These are phyloP conservation scores for Blastobotrys proliferans DNA, from an alignment of 1,139 yeast genomes.

Conservation along the genomic window DNA sequence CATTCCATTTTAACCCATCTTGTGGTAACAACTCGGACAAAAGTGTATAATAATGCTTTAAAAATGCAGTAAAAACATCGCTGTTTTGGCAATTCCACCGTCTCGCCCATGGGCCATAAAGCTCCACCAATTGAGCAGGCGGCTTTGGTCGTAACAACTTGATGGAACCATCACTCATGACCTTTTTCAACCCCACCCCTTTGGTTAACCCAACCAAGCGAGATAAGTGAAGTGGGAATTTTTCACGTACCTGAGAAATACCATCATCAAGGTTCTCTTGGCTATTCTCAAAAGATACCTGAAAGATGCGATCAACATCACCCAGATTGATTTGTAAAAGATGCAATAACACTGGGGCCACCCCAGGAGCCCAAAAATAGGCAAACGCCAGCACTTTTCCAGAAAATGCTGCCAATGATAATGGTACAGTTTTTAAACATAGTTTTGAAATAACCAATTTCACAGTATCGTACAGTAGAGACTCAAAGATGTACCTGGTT, in stretches of 20 bases:
- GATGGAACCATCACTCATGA: conserved; percentile 5
- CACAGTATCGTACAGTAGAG: conserved; percentile 48
- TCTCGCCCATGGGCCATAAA: conserved; percentile 66
- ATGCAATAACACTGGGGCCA: conserved; percentile 59
- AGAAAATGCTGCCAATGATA: conserved; percentile 65
- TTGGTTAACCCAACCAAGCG: conserved; percentile 24
- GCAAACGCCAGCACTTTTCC: conserved; percentile 75
- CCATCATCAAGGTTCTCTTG: conserved; percentile 24
- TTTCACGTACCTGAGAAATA: conserved; percentile 17
- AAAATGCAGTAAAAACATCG: conserved; percentile 64
- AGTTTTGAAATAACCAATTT: conserved; percentile 52
- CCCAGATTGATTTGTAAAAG: conserved; percentile 50
- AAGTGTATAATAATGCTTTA: conserved; percentile 57
- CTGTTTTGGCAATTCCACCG: conserved; percentile 52
- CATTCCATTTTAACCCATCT: conserved; percentile 21
- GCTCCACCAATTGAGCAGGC: conserved; percentile 38
- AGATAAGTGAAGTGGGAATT: conserved; percentile 28
- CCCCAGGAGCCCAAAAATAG: conserved; percentile 57
- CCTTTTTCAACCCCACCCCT: conserved; percentile 12
- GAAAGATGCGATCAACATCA: conserved; percentile 34
- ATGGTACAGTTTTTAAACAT: conserved; percentile 51
- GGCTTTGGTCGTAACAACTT: conserved; percentile 14
- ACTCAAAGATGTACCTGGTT: conserved; percentile 19
- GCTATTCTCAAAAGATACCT: conserved; percentile 22
- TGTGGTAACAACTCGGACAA: conserved; percentile 27